These are phyloP conservation scores for Echeveria elegans DNA, from an alignment of 164 flowering plant genomes.

Conservation along the genomic window DNA sequence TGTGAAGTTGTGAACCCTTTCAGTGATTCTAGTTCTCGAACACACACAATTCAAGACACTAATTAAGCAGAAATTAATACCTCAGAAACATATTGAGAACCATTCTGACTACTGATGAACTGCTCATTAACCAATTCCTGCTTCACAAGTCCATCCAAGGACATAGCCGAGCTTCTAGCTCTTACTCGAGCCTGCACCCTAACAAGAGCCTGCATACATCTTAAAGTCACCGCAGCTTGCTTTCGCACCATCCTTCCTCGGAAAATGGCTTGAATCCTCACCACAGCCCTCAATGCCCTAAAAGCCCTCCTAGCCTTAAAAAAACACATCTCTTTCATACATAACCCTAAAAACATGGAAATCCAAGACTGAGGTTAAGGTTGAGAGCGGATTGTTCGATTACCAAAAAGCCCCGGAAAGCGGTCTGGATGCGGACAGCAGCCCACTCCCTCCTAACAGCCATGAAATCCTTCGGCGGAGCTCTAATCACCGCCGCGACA, in stretches of 20 bases:
- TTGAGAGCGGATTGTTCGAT: constrained; percentile 1
- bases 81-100: neutral
- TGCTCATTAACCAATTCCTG: neutral
- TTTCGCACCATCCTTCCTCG: constrained; percentile 55
- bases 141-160: constrained; percentile 16
- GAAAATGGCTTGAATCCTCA: constrained; percentile 56
- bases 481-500: neutral
- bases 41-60: neutral
- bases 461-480: constrained; percentile 54
- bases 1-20: neutral
- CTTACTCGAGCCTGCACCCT: constrained; percentile 49
- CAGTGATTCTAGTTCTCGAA: neutral
- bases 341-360: neutral
- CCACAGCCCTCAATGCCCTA: constrained; percentile 52
- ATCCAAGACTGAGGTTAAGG: neutral
- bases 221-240: constrained; percentile 62
- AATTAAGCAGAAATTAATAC: neutral
- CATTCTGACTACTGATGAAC: neutral
- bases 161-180: constrained; percentile 21
- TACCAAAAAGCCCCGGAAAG: constrained; percentile 85
- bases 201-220: constrained; percentile 72
- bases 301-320: constrained; percentile 49
- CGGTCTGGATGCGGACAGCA: constrained; percentile 80
- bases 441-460: constrained; percentile 86
- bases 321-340: neutral